A percentile compares a stretch with the other conserved stretches of the same genome.
These are phyloP conservation scores for Moricandia moricandioides DNA, from an alignment of 345 rosid species.

Conservation along the genomic window DNA sequence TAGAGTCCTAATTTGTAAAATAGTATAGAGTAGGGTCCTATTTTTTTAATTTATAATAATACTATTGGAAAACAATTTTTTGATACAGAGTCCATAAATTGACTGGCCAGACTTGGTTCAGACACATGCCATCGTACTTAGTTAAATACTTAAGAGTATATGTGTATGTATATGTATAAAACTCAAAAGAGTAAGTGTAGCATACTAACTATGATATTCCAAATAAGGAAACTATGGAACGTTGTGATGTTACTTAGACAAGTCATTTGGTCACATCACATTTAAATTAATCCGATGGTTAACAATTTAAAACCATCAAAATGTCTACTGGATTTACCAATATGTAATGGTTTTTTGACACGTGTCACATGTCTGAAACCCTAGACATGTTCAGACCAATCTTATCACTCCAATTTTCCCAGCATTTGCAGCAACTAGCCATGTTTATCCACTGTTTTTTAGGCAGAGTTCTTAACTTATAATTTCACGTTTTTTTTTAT, in stretches of 20 bases:
- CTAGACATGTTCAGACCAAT: conserved; percentile 50
- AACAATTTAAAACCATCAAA: conserved; percentile 9
- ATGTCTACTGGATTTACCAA: conserved; percentile 34
- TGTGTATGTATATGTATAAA: not conserved
- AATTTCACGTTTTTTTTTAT: too few species aligned
- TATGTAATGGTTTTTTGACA: conserved; percentile 47
- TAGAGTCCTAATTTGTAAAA: too few species aligned
- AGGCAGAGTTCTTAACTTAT: too few species aligned
- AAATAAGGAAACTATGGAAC: conserved; percentile 47
- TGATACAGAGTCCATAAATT: too few species aligned
- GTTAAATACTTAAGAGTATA: not conserved
- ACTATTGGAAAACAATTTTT: too few species aligned
- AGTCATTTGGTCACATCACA: conserved; percentile 30
- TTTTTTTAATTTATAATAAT: too few species aligned
- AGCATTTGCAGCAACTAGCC: conserved; percentile 52
- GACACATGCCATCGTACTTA: not conserved
- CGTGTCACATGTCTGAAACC: conserved; percentile 42
- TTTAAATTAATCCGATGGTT: conserved; percentile 29
- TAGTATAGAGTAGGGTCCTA: too few species aligned
- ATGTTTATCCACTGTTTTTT: too few species aligned
- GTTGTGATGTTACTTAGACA: conserved; percentile 36
- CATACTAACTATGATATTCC: conserved; percentile 13
- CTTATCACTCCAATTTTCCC: conserved; percentile 42
- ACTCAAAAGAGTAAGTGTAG: not conserved
- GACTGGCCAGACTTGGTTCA: too few species aligned